Evolutionary conservation across 2,329 filamentous ascomycete species (phyloP).

Genomic region (Zasmidium angulare): DNA sequence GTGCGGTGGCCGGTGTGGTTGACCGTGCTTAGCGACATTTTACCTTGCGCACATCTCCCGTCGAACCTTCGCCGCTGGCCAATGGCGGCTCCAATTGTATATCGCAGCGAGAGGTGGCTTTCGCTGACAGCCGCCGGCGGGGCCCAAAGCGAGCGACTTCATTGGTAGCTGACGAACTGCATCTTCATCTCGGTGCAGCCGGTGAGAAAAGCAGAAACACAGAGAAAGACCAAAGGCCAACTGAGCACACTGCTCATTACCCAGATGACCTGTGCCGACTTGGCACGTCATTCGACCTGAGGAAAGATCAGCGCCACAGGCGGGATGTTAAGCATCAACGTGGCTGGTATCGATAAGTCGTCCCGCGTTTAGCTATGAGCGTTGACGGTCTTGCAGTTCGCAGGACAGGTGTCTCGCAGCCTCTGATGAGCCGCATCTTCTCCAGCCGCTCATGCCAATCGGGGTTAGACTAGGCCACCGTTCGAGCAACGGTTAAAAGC

Average conservation of each 20-base stretch:
- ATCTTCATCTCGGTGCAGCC: slow-evolving; percentile 9
- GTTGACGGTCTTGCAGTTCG: slow-evolving; percentile 1
- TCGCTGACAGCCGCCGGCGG: slow-evolving; percentile 20
- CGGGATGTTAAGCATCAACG: slow-evolving; percentile 2
- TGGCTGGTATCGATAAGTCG: slow-evolving; percentile 10
- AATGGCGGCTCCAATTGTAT: slow-evolving; percentile 9
- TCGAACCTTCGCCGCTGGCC: slow-evolving; percentile 9
- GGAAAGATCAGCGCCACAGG: background rate
- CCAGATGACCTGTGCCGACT: background rate
- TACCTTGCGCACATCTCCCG: slow-evolving; percentile 16
- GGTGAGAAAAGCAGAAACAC: background rate
- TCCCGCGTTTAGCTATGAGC: background rate
- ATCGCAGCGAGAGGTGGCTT: slow-evolving; percentile 7
- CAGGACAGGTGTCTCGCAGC: slow-evolving; percentile 1
- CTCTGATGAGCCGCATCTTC: background rate
- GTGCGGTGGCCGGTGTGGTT: slow-evolving; percentile 14
- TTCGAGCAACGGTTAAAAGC: background rate
- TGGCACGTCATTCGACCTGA: background rate
- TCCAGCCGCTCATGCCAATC: background rate
- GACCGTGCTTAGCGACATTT: slow-evolving; percentile 23
- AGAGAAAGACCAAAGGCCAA: background rate
- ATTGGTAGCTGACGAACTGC: slow-evolving; percentile 8
- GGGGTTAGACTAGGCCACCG: background rate
- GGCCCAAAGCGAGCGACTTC: background rate
- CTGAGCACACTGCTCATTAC: background rate